These are phyloP conservation scores for Phytophthora multivora DNA, from an alignment of 352 stramenopile genomes.

Conservation along the genomic window DNA sequence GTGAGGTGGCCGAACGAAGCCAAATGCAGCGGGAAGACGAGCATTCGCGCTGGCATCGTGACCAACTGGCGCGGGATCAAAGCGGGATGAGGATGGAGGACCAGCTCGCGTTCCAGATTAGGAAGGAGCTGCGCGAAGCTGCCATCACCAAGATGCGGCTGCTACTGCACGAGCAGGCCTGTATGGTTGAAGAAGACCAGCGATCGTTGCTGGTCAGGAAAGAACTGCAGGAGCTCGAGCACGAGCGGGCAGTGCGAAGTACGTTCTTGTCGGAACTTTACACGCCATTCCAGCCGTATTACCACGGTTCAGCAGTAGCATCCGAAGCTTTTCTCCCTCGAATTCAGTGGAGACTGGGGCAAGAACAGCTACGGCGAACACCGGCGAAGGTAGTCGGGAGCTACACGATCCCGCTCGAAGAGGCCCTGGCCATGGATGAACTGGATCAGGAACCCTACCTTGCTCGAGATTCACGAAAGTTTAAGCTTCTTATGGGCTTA, in stretches of 20 bases:
- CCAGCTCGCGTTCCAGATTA: slow-evolving; percentile 21
- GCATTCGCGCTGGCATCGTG: slow-evolving; percentile 30
- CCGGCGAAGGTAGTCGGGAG: slow-evolving; percentile 12
- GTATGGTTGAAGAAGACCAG: slow-evolving; percentile 58
- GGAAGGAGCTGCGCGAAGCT: slow-evolving; percentile 35
- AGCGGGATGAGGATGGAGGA: slow-evolving; percentile 57
- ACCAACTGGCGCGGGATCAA: slow-evolving; percentile 40
- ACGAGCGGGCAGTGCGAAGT: slow-evolving; percentile 27
- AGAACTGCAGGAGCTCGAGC: slow-evolving; percentile 36
- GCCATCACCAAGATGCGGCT: slow-evolving; percentile 35
- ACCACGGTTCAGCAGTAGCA: slow-evolving; percentile 35
- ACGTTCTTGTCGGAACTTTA: slow-evolving; percentile 59
- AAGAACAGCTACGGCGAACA: slow-evolving; percentile 31
- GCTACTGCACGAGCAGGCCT: slow-evolving; percentile 47
- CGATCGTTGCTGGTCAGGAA: slow-evolving; percentile 36
- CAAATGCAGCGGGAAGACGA: slow-evolving; percentile 50
- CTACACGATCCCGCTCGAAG: slow-evolving; percentile 47
- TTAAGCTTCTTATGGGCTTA: slow-evolving; percentile 58
- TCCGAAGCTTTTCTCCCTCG: slow-evolving; percentile 59
- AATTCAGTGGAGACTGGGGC: slow-evolving; percentile 43
- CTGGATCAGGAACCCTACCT: slow-evolving; percentile 57
- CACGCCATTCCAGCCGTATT: slow-evolving; percentile 61
- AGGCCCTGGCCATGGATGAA: slow-evolving; percentile 49
- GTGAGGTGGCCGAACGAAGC: slow-evolving; percentile 21
- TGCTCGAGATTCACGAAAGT: slow-evolving; percentile 57